Evolutionary conservation across 495 filamentous ascomycete genomes (phyloP).

Genomic region (Tuber brumale): DNA sequence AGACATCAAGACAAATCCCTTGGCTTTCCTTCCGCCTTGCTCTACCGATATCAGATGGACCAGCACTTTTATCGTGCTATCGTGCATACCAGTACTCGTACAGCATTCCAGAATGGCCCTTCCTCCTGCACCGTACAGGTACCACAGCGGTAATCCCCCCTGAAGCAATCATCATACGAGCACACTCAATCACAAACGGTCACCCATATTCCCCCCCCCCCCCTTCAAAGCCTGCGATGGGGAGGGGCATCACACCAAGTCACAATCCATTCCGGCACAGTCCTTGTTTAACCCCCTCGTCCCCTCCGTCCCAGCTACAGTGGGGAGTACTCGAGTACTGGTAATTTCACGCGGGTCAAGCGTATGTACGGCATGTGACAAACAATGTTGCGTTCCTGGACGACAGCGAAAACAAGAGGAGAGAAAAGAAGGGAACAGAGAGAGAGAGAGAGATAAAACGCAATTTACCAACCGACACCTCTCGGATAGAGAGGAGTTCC

Average conservation of each 20-base stretch:
- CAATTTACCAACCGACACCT: neutral
- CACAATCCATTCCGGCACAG: neutral
- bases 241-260: neutral
- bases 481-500: neutral
- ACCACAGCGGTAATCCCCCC: neutral
- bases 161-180: neutral
- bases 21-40: neutral
- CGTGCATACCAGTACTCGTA: neutral
- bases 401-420: neutral
- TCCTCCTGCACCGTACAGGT: neutral
- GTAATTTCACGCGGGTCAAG: neutral
- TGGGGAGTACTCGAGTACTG: neutral
- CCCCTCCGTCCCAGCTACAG: neutral
- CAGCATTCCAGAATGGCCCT: neutral
- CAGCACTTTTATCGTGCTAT: neutral
- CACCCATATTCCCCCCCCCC: neutral
- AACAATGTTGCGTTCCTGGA: neutral
- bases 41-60: neutral
- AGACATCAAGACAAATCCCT: neutral
- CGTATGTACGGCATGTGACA: neutral
- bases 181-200: neutral
- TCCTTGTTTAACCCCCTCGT: neutral
- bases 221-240: neutral
- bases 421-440: neutral
- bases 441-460: neutral